Evolutionary conservation across 2,329 filamentous ascomycete species (phyloP).

Genomic region (Fusarium cyanostomum): DNA sequence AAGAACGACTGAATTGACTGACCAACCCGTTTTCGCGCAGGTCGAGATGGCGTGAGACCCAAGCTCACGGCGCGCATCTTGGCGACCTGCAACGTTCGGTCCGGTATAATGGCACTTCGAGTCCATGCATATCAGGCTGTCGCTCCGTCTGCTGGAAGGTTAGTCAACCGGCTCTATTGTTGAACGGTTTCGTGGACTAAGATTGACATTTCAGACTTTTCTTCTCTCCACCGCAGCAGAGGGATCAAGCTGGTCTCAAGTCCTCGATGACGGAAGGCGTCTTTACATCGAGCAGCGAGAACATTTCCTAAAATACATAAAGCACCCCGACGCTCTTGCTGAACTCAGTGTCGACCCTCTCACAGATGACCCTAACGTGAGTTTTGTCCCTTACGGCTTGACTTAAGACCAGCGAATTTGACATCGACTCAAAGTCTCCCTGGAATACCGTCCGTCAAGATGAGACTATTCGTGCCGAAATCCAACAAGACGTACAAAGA

Average conservation of each 20-base stretch:
- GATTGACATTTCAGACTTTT: slow-evolving; percentile 68
- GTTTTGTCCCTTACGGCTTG: slow-evolving; percentile 15
- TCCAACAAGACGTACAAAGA: slow-evolving; percentile 91
- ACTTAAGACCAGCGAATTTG: slow-evolving; percentile 10
- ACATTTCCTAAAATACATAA: slow-evolving; percentile 82
- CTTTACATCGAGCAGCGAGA: slow-evolving; percentile 77
- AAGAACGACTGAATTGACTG: slow-evolving; percentile 24
- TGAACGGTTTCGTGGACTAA: background rate
- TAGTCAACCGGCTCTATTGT: background rate
- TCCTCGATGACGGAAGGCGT: slow-evolving; percentile 73
- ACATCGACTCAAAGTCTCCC: slow-evolving; percentile 71
- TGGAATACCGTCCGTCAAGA: slow-evolving; percentile 90
- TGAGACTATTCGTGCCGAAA: slow-evolving; percentile 85
- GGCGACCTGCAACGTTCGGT: slow-evolving; percentile 72
- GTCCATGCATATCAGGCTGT: slow-evolving; percentile 75
- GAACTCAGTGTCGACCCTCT: slow-evolving; percentile 81
- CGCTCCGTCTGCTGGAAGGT: slow-evolving; percentile 96
- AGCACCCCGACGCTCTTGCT: slow-evolving; percentile 81
- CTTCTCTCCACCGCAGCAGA: slow-evolving; percentile 77
- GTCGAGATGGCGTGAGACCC: slow-evolving; percentile 73
- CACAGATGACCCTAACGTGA: slow-evolving; percentile 76
- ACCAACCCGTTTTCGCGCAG: slow-evolving; percentile 53
- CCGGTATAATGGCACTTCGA: slow-evolving; percentile 65
- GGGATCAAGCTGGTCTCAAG: slow-evolving; percentile 72
- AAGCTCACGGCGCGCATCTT: slow-evolving; percentile 65